Base-by-base conservation (phyloP, 2,329 filamentous ascomycete genomes). In the Dendryphion nanum region DNA sequence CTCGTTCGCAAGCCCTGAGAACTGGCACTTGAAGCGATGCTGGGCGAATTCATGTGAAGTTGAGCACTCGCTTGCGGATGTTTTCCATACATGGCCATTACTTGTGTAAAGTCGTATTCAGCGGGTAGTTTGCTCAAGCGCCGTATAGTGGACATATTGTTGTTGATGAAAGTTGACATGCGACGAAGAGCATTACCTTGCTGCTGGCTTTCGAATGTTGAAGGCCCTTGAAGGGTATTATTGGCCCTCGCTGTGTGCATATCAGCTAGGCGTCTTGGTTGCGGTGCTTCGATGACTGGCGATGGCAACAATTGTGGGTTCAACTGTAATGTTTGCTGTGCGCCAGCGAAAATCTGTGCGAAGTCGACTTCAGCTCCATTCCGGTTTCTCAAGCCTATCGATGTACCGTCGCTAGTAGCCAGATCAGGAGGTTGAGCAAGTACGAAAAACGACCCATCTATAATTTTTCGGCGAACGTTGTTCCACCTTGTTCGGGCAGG, bases 401-500 rank as follows among this genome's bases (percentile, higher is more conserved):
- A 37, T 18, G 37, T 28, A n/a, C 31, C 36, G 13, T 41, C 40
- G 16, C 38, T 36, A 4, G 30, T 33, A 4, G 39, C 28, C 32
- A 51, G 38, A 8, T 37, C 31, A 5, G 37, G 38, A 18, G 49
- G 45, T 32, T 39, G 31, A 5, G 73, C 61, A 8, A 77, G 60
- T 2, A 77, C 58, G 44, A 78, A 78, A 40, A 78, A 70, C 1
- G 69, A 75, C 1, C 74, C 74, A 30, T 78, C 74, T 2, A 61
- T 59, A n/a, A 78, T 67, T 29, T 68, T 71, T 19, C 68, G 64
- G 0, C 70, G 63, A 7, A 78, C 61, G 4, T 76, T 66, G 12
- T 71, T 66, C 75, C 76, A 78, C 4, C 75, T 61, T 0, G 73
- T 72, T 3, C 75, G 63, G 0, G 75, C 75, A 0, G 75, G 75